A percentile compares a stretch with the other conserved stretches of the same genome.
Conservation (phyloP, 768 basidiomycete species). For the Calocera viscosa region DNA sequence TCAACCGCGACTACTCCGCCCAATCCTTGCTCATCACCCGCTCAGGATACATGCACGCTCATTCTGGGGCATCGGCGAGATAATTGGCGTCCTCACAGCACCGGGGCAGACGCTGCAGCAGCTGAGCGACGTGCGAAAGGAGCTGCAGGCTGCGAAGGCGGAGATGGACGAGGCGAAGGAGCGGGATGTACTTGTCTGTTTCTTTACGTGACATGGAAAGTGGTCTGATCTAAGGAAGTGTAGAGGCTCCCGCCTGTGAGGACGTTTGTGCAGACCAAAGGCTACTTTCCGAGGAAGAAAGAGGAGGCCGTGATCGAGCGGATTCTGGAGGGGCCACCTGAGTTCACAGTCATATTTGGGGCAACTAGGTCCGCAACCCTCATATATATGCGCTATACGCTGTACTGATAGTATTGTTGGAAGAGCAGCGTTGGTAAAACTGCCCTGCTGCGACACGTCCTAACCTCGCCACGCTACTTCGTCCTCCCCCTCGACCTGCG, state of each 20-base stretch:
- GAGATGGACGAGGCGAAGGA: not conserved
- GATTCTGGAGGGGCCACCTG: constrained; percentile 51
- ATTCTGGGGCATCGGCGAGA: constrained; percentile 69
- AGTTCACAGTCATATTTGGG: constrained; percentile 70
- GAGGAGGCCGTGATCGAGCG: constrained; percentile 57
- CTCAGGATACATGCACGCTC: not conserved
- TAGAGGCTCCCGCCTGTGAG: constrained; percentile 69
- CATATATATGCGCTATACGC: not conserved
- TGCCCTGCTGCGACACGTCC: constrained; percentile 62
- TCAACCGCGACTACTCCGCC: not conserved
- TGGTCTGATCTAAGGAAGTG: constrained; percentile 42
- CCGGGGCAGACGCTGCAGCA: constrained; percentile 11
- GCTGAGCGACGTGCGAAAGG: not conserved
- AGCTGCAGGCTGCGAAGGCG: not conserved
- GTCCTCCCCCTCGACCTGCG: constrained; percentile 75
- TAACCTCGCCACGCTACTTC: constrained; percentile 55
- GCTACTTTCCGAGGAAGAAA: constrained; percentile 55
- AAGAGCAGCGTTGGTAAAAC: constrained; percentile 63
- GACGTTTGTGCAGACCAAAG: constrained; percentile 63
- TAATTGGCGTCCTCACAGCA: constrained; percentile 51
- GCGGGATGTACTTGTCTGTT: not conserved
- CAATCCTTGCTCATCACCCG: not conserved
- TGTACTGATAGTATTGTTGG: constrained; percentile 12
- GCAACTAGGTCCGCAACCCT: constrained; percentile 35
- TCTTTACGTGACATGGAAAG: constrained; percentile 10